Evolutionary conservation across 371 early-diverging fungal species (phyloP), one percentile per base, ranked within the genome.

Genomic region (Fennellomyces sp.): DNA sequence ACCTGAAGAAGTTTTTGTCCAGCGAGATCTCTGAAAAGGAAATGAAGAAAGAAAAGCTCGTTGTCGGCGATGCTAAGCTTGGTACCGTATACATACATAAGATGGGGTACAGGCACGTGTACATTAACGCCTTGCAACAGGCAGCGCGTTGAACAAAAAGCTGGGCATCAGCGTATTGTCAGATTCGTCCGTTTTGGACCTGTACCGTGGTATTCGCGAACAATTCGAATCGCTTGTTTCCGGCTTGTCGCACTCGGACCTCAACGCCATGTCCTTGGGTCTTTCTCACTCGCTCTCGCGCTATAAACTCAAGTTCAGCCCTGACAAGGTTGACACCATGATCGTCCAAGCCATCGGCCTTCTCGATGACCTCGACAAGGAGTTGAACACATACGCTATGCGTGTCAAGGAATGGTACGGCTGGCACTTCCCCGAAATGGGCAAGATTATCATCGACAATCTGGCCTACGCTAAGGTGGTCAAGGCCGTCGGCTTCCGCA

Each of bases 301-400:
- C 58, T 91, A 94, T 74, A 94, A 94, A 75, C 88, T 97, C 79
- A 93, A 94, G 83, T 92, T 94, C 87, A 87, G 89, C 53, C 88
- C 94, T 66, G 92, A 96, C 73, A 93, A 94, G 81, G 88, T 94
- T 4, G 98, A 97, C 76, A 94, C 92, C 49, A 95, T 97, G 94
- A 93, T 97, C 72, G 93, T 97, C 39, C 96, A 97, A 84, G 94
- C 96, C 13, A 94, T 97, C 72, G 88, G 85, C 61, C 82, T 97
- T 41, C 78, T 97, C 63, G 96, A 96, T 65, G 95, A 97, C 69
- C 83, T 96, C 51, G 97, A 96, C 81, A 95, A 94, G 80, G 97
- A 97, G 80, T 88, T 97, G 66, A 97, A 97, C 85, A 93, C 94
- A 13, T 96, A 96, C 72, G 87, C 92, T n/a, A 98, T 98, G 99